Evolutionary conservation across 148 eudicot species (phyloP), one percentile per base, ranked within the genome.

Genomic region (Nepenthes mirabilis): DNA sequence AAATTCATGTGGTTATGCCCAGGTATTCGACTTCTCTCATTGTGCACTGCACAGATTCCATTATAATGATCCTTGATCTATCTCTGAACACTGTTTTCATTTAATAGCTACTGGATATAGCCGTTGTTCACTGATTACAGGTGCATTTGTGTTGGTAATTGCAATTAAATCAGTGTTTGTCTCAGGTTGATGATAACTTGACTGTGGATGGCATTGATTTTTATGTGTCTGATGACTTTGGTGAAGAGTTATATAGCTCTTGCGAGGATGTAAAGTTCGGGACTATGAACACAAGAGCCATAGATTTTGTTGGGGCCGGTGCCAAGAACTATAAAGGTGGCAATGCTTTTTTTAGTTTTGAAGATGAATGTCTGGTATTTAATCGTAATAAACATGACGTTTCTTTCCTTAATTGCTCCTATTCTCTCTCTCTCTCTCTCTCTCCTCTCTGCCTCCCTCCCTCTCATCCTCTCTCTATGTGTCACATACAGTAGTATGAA

Each of bases 221-320:
- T 67, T 83, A 63, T 63, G 72, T 80, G 11, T 80, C 81, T 10
- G 77, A 78, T 66, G 77, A 71, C 37, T 83, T 80, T 69, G 88
- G 83, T 60, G 80, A 80, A 76, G 83, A 84, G 61, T 71, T 78
- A 52, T 83, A 73, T 65, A 61, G 71, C 66, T 75, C 88, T 43
- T 83, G 88, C 74, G 80, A 83, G 76, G 88, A 83, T 58, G 88
- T 83, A 33, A 83, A 83, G 70, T 80, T 83, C 63, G 85, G 88
- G 60, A 77, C 79, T 65, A 80, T 83, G 88, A 83, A 83, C 58
- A 83, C 88, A 48, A 70, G 88, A 75, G 88, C 88, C 40, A 75
- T 83, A 64, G 85, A 83, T 69, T 83, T 83, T 67, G 61, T 83
- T 34, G 88, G 88, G 63, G 88, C 81, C 11, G 88, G 88, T 51